Evolutionary conservation across 2,329 filamentous ascomycete species (phyloP), one percentile per base, ranked within the genome.

Genomic region (Aureobasidium sp.): DNA sequence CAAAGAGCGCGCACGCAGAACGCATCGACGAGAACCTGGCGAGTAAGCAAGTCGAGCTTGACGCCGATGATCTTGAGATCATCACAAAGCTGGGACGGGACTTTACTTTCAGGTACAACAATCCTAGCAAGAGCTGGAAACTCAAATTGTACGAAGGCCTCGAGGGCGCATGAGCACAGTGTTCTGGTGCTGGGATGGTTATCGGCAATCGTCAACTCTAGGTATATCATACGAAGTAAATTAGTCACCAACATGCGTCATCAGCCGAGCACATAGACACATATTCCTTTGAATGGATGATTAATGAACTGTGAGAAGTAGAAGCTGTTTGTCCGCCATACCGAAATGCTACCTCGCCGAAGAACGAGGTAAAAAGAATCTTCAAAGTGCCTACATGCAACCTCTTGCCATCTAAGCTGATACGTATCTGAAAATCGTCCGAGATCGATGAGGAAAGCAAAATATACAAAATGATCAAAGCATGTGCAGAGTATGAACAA

Each of bases 11-110:
- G 3, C 71, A 74, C 55, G 66, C 68, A 47, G 58, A 65, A 35
- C 61, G 71, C 30, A 73, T 78, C 21, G 53, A 62, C 16, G 71
- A 78, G 61, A 78, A 79, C 56, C 64, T 73, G 6, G 67, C 62
- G 1, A 61, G 63, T 12, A 41, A 54, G 32, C 56, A 63, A 3
- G 69, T 74, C 47, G 57, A 55, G 7, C 66, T 76, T 55, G 64
- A 65, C 6, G 58, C 65, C 6, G 64, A 66, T 24, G 71, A 78
- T 60, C 57, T 73, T 35, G 53, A 56, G 32, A 54, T 55, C 39
- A 60, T 72, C 10, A 56, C 58, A 16, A 53, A 55, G 39, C 39
- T 71, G 40, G 68, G 68, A n/a, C 63, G 67, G 58, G 65, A 64
- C 53, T 60, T 63, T 34, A 54, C 61, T 42, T 60, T 64, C 38